Percentiles rank a stretch among this genome's conserved stretches.
phyloP scores from a whole-genome alignment of 139 green algal species.

The Mesotaenium endlicherianum region DNA sequence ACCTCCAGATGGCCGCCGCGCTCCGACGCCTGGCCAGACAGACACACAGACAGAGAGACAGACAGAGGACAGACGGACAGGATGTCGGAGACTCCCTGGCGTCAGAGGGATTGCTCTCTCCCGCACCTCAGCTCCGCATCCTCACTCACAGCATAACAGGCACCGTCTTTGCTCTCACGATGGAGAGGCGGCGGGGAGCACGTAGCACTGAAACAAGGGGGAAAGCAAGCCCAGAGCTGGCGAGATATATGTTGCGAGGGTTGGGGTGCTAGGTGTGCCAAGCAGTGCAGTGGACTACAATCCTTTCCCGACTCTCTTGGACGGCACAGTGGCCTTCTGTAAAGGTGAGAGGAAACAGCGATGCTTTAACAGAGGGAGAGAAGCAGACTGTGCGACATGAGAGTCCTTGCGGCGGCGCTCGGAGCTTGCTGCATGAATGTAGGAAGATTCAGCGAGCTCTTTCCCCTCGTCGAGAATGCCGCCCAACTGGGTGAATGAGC shows the following conservation, averaged over 20 bases:
- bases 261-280: too few species aligned
- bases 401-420: too few species aligned
- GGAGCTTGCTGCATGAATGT: neutral
- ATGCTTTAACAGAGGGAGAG: too few species aligned
- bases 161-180: neutral
- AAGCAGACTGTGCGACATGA: too few species aligned
- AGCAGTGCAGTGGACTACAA: too few species aligned
- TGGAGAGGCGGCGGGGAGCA: neutral
- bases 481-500: neutral
- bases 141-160: neutral
- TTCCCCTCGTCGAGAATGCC: neutral
- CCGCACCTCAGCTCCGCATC: neutral
- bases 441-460: neutral
- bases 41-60: slow-evolving; percentile 1
- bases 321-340: too few species aligned
- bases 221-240: too few species aligned
- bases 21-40: slow-evolving; percentile 27
- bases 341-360: too few species aligned
- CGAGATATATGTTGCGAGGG: too few species aligned
- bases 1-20: slow-evolving; percentile 26
- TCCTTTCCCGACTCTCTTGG: too few species aligned
- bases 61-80: neutral
- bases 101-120: neutral
- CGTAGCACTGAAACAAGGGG: neutral
- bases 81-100: neutral